Conservation (phyloP, 345 rosid genomes). For the Acer negundo region DNA sequence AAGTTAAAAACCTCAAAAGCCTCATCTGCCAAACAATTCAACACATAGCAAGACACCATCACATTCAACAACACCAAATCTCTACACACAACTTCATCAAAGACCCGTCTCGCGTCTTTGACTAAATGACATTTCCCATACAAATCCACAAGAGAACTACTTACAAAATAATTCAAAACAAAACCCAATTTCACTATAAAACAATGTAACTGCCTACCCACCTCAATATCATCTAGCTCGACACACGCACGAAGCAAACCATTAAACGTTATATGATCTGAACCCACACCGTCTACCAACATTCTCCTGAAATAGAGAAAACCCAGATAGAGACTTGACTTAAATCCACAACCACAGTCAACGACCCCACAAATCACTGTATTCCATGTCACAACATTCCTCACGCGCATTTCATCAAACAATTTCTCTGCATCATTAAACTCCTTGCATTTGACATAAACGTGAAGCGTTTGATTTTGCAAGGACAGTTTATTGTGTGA, state of each 20-base stretch:
- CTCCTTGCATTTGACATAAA: conserved; percentile 41
- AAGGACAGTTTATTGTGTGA: conserved; percentile 32
- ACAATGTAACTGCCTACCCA: conserved; percentile 58
- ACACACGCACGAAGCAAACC: conserved; percentile 53
- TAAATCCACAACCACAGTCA: conserved; percentile 15
- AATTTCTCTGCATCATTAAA: conserved; percentile 35
- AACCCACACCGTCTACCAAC: conserved; percentile 38
- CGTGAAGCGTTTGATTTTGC: conserved; percentile 53
- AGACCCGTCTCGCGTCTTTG: conserved; percentile 47
- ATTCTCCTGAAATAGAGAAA: conserved; percentile 46
- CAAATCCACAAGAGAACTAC: conserved; percentile 53
- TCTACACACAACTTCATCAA: conserved; percentile 38
- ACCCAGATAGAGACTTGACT: conserved; percentile 19
- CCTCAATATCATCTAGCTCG: conserved; percentile 33
- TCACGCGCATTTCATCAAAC: conserved; percentile 68
- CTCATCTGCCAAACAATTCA: conserved; percentile 42
- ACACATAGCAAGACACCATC: conserved; percentile 54
- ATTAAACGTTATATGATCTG: conserved; percentile 56
- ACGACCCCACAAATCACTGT: conserved; percentile 51
- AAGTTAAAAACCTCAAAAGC: conserved; percentile 46
- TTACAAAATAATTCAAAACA: conserved; percentile 37
- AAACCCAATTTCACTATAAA: conserved; percentile 53
- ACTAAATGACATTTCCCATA: conserved; percentile 68
- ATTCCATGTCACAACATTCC: conserved; percentile 69
- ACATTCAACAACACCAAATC: conserved; percentile 71